These are phyloP conservation scores for Metschnikowia arizonensis DNA, from an alignment of 805 yeast species.

Conservation along the genomic window DNA sequence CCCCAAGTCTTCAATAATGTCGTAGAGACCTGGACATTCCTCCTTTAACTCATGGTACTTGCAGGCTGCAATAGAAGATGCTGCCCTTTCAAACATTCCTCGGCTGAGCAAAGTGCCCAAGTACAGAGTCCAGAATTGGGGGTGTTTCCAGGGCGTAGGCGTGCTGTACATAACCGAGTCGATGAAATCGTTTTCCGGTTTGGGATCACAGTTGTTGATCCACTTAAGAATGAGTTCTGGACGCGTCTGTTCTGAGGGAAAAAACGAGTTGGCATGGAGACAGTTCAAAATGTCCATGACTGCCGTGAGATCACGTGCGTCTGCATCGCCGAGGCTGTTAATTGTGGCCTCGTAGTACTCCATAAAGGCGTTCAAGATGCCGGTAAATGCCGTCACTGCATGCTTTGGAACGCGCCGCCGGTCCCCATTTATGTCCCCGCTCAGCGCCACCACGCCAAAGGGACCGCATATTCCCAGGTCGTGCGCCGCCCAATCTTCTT, in stretches of 20 bases:
- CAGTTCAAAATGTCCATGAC: conserved; percentile 53
- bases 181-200: conserved; percentile 52
- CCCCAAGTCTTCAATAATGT: conserved; percentile 40
- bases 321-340: conserved; percentile 19
- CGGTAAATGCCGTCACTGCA: conserved; percentile 25
- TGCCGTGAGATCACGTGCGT: conserved; percentile 30
- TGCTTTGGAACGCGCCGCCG: conserved; percentile 8
- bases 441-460: conserved; percentile 31
- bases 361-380: conserved; percentile 13
- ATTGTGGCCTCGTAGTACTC: conserved; percentile 21
- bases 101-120: conserved; percentile 54
- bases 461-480: conserved; percentile 19
- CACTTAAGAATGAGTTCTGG: conserved; percentile 50
- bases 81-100: conserved; percentile 58
- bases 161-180: conserved; percentile 43
- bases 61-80: conserved; percentile 42
- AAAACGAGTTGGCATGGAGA: conserved; percentile 49
- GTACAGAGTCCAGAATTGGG: conserved; percentile 59
- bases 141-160: conserved; percentile 45
- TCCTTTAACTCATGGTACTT: conserved; percentile 36
- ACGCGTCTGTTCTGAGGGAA: conserved; percentile 32
- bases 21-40: conserved; percentile 30
- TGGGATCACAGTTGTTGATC: conserved; percentile 67
- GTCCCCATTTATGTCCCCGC: conserved; percentile 15
- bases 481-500: conserved; percentile 17